A percentile compares a stretch with the other conserved stretches of the same genome.
Evolutionary conservation across 1,284 basidiomycete genomes (phyloP).

Genomic region (Cryptococcus sp.): DNA sequence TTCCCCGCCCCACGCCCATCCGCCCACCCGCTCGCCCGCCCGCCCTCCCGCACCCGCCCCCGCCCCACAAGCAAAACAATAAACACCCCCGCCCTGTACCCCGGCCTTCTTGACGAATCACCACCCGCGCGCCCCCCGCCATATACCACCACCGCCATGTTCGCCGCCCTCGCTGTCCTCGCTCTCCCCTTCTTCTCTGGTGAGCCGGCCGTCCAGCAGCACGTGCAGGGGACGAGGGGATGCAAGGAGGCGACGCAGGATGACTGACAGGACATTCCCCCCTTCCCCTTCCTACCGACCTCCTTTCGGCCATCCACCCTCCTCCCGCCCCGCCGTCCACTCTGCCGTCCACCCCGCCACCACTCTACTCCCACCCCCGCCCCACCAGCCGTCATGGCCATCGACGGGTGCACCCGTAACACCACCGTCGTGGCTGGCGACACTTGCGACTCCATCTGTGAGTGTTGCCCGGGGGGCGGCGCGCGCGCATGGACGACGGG

Average conservation of each 20-base stretch:
- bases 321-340: background rate
- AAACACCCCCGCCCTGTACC: background rate
- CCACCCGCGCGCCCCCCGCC: background rate
- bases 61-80: too few relatives aligned
- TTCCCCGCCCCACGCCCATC: background rate
- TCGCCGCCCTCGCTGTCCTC: slow-evolving; percentile 30
- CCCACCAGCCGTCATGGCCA: slow-evolving; percentile 27
- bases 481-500: background rate
- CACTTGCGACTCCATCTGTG: slow-evolving; percentile 51
- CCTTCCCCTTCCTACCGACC: background rate
- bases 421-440: slow-evolving; percentile 46
- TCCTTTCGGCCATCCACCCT: background rate
- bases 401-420: slow-evolving; percentile 46
- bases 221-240: background rate
- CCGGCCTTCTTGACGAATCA: background rate
- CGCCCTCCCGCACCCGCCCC: too few relatives aligned
- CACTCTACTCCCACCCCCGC: background rate
- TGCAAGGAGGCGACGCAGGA: too few relatives aligned
- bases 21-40: too few relatives aligned
- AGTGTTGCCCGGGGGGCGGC: slow-evolving; percentile 17
- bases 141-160: slow-evolving; percentile 18
- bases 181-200: slow-evolving; percentile 37
- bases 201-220: slow-evolving; percentile 17
- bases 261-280: background rate
- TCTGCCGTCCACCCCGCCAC: background rate